Conservation (phyloP, 805 yeast genomes). For the Starmera quercuum region DNA sequence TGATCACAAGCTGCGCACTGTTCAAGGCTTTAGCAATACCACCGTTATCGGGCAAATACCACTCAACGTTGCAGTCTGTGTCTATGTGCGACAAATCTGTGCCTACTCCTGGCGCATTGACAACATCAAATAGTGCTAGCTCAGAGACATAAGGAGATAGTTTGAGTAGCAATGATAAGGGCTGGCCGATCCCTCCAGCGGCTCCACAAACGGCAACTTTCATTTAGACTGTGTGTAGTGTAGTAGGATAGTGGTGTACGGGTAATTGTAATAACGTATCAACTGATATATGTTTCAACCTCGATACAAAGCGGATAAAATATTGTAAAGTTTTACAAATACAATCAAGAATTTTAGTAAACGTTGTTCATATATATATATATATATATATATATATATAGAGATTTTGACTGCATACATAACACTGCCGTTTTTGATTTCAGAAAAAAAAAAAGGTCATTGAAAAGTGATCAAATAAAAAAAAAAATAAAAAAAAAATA, state of each 20-base stretch:
- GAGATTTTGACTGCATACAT: too few species aligned
- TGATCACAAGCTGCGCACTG: slow-evolving; percentile 79
- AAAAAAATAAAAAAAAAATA: too few species aligned
- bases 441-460: too few species aligned
- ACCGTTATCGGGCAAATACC: slow-evolving; percentile 59
- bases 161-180: slow-evolving; percentile 58
- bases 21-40: slow-evolving; percentile 63
- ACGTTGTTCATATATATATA: too few species aligned
- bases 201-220: slow-evolving; percentile 80
- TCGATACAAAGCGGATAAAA: too few species aligned
- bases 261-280: neutral
- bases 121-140: slow-evolving; percentile 64
- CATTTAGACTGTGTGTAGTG: slow-evolving; percentile 16
- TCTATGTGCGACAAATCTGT: slow-evolving; percentile 76
- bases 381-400: too few species aligned
- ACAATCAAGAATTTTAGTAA: too few species aligned
- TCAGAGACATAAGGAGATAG: slow-evolving; percentile 65
- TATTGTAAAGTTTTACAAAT: too few species aligned
- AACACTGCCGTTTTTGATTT: too few species aligned
- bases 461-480: too few species aligned
- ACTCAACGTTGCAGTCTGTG: slow-evolving; percentile 58
- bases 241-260: neutral
- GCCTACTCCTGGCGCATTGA: slow-evolving; percentile 75
- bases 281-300: too few species aligned
- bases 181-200: slow-evolving; percentile 81